These are phyloP conservation scores for Blastomyces emzantsi DNA, from an alignment of 2,329 filamentous ascomycete species.

Conservation along the genomic window DNA sequence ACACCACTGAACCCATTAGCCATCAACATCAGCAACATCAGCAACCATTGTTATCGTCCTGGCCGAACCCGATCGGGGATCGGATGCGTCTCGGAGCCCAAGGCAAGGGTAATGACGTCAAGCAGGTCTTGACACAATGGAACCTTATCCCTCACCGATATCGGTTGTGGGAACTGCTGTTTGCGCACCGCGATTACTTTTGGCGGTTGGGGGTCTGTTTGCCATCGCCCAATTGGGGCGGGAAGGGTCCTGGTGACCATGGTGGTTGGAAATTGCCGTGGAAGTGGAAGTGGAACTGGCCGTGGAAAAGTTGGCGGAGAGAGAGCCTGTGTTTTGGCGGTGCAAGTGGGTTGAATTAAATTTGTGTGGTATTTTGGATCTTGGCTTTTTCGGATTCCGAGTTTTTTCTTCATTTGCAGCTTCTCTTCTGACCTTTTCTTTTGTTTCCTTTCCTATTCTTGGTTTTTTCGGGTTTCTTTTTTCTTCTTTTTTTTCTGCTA, in stretches of 20 bases:
- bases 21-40: neutral
- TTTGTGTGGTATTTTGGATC: neutral
- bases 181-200: conserved; percentile 94
- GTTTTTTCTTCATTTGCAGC: neutral
- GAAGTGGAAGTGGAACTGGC: conserved; percentile 14
- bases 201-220: conserved; percentile 86
- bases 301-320: conserved; percentile 9
- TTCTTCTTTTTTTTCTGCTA: neutral
- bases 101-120: conserved; percentile 9
- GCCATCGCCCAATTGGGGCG: conserved; percentile 37
- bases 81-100: conserved; percentile 25
- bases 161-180: conserved; percentile 86
- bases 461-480: neutral
- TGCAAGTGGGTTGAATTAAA: neutral
- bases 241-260: conserved; percentile 7
- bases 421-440: neutral
- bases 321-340: neutral
- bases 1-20: neutral
- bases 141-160: conserved; percentile 45
- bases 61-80: neutral
- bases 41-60: conserved; percentile 20
- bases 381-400: neutral
- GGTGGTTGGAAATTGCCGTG: neutral
- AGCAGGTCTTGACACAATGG: conserved; percentile 19
- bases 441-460: neutral